These are phyloP conservation scores for Ustilago tritici DNA, from an alignment of 1,284 basidiomycete species.

Conservation along the genomic window DNA sequence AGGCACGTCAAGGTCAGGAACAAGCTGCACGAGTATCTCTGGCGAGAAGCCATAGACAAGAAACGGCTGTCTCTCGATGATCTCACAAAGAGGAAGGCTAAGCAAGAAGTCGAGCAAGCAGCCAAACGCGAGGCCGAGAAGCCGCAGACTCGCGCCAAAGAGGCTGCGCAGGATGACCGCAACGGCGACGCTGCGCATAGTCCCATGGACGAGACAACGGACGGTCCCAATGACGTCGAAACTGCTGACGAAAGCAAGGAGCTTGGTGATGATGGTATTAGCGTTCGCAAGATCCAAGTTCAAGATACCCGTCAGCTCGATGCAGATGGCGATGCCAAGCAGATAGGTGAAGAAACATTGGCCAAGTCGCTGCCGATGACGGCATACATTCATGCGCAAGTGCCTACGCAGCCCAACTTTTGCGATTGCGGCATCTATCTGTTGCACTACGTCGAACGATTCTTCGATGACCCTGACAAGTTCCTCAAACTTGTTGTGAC, in stretches of 20 bases:
- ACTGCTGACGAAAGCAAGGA: neutral
- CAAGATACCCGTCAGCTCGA: slow-evolving; percentile 15
- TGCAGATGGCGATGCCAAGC: neutral
- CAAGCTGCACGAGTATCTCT: slow-evolving; percentile 79
- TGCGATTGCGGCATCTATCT: slow-evolving; percentile 80
- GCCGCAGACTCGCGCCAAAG: slow-evolving; percentile 4
- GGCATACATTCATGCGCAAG: slow-evolving; percentile 48
- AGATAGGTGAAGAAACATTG: slow-evolving; percentile 18
- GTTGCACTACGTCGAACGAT: slow-evolving; percentile 65
- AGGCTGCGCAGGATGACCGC: neutral
- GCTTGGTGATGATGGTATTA: neutral
- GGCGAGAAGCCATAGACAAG: slow-evolving; percentile 84
- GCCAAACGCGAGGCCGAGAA: slow-evolving; percentile 4
- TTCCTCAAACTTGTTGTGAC: slow-evolving; percentile 34
- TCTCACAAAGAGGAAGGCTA: neutral
- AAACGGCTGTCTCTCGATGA: slow-evolving; percentile 69
- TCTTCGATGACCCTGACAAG: slow-evolving; percentile 56
- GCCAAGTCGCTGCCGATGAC: slow-evolving; percentile 32
- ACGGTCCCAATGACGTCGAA: neutral
- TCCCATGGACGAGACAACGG: slow-evolving; percentile 5
- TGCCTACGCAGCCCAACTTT: slow-evolving; percentile 81
- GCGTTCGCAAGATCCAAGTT: slow-evolving; percentile 19
- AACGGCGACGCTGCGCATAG: neutral
- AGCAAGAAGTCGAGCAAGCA: neutral
- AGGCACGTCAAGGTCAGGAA: slow-evolving; percentile 77